phyloP scores from a whole-genome alignment of 2,329 filamentous ascomycete species.

The Stagonosporopsis rhizophila region DNA sequence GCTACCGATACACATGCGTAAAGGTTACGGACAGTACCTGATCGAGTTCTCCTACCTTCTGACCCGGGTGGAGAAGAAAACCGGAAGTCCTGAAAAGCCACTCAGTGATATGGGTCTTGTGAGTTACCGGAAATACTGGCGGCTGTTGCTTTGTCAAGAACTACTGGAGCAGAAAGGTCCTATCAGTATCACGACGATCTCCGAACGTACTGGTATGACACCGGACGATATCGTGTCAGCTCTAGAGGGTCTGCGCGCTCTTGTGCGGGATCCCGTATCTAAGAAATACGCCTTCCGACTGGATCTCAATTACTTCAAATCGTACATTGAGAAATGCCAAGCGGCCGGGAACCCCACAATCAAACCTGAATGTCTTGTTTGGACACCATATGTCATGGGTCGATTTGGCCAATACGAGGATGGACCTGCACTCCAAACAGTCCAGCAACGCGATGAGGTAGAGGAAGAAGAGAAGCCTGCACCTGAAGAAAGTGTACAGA shows the following conservation, averaged over 20 bases:
- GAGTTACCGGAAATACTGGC: conserved; percentile 98
- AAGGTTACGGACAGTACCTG: conserved; percentile 93
- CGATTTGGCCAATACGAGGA: conserved; percentile 83
- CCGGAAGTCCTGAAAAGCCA: conserved; percentile 95
- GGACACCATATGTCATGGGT: conserved; percentile 98
- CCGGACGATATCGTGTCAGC: conserved; percentile 95
- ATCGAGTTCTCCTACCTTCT: conserved; percentile 99
- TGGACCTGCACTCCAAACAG: conserved; percentile 79
- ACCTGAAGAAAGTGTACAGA: conserved; percentile 55
- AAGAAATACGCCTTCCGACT: conserved; percentile 88
- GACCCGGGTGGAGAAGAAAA: conserved; percentile 90
- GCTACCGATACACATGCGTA: conserved; percentile 93
- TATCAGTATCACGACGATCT: conserved; percentile 69
- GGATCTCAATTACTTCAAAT: conserved; percentile 82
- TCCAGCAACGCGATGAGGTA: conserved; percentile 84
- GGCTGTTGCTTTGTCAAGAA: conserved; percentile 84
- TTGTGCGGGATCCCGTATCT: conserved; percentile 88
- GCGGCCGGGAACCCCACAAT: conserved; percentile 86
- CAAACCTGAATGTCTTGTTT: conserved; percentile 80
- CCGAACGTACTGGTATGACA: conserved; percentile 91
- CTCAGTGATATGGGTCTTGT: conserved; percentile 97
- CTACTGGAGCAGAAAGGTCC: conserved; percentile 68
- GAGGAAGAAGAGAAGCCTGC: conserved; percentile 51
- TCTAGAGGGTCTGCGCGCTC: conserved; percentile 84
- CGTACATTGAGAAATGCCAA: conserved; percentile 90